Evolutionary conservation across 805 yeast species (phyloP).

Genomic region (Metschnikowia cubensis): DNA sequence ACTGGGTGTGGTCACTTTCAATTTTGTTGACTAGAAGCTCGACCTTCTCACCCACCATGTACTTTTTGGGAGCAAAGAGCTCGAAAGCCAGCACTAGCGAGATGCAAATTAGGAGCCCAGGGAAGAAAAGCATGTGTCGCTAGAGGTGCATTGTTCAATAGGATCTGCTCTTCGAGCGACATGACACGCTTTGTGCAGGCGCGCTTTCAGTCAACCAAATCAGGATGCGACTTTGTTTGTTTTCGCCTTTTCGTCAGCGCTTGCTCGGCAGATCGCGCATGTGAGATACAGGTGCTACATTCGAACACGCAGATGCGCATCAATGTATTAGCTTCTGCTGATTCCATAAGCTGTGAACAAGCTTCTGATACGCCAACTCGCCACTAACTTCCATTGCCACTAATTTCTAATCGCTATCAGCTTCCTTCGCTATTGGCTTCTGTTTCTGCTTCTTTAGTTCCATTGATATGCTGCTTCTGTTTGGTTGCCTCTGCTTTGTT

Average conservation of each 20-base stretch:
- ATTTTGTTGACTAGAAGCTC: slow-evolving; percentile 72
- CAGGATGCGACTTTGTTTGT: neutral
- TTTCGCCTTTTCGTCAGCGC: too few relatives aligned
- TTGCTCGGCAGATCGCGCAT: neutral
- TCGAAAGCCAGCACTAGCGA: slow-evolving; percentile 11
- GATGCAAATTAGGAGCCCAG: slow-evolving; percentile 5
- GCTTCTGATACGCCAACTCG: neutral
- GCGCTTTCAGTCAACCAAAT: neutral
- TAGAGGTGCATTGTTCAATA: neutral
- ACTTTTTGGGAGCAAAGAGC: slow-evolving; percentile 36
- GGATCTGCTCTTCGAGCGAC: neutral
- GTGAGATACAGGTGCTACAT: neutral
- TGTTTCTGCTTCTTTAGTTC: too few relatives aligned
- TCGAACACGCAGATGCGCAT: neutral
- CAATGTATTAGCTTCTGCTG: neutral
- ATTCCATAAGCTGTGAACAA: neutral
- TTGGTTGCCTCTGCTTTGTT: too few relatives aligned
- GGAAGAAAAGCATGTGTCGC: slow-evolving; percentile 9
- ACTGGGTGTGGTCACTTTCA: slow-evolving; percentile 70
- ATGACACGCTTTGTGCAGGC: neutral
- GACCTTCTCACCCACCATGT: slow-evolving; percentile 53
- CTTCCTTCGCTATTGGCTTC: neutral
- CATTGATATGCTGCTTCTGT: too few relatives aligned
- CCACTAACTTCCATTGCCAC: neutral
- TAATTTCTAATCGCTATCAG: neutral